Evolutionary conservation across 1,139 yeast genomes (phyloP), one percentile per base, ranked within the genome.

Genomic region (Diutina neorugosa): DNA sequence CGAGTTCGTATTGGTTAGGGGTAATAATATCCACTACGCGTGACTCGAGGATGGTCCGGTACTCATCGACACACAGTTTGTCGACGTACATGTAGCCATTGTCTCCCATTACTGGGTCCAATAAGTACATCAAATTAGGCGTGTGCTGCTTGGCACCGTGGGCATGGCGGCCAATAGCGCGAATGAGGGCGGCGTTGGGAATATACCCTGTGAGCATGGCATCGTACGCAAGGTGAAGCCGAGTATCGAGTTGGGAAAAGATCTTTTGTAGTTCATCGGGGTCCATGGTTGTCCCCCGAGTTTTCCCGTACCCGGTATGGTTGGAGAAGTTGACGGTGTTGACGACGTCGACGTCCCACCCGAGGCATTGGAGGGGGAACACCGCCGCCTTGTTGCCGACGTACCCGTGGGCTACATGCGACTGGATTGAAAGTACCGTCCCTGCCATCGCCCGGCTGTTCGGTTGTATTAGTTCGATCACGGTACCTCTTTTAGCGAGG

Each of bases 21-120:
- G 97, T 88, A 9, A 86, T 80, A 20, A 90, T 64, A 56, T 81
- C 83, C 12, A 90, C 89, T 1, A 67, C 55, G 8, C 79, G 76
- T 1, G 72, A 64, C 18, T 65, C 61, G 48, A 91, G 65, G 2
- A 86, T 70, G n/a, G 69, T 61, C 61, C 76, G 75, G 64, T 91
- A 91, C 1, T 80, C 77, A 0, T 81, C 80, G 0, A 91, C 74
- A 53, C 89, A 86, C 20, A 80, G 78, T 57, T 81, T 77, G 50
- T 82, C 78, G 11, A 93, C 97, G 62, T 93, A 93, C 27, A 91
- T 65, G 55, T 76, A 77, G 2, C 96, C 96, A 59, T 88, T 84
- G 65, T 93, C 98, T 14, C 98, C 98, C 76, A 93, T 77, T 2
- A 93, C 97, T 0, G 98, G 98, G 63, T 93, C 98, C 57, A 90